phyloP scores from a whole-genome alignment of 495 filamentous ascomycete species.

The Daldinia vernicosa region DNA sequence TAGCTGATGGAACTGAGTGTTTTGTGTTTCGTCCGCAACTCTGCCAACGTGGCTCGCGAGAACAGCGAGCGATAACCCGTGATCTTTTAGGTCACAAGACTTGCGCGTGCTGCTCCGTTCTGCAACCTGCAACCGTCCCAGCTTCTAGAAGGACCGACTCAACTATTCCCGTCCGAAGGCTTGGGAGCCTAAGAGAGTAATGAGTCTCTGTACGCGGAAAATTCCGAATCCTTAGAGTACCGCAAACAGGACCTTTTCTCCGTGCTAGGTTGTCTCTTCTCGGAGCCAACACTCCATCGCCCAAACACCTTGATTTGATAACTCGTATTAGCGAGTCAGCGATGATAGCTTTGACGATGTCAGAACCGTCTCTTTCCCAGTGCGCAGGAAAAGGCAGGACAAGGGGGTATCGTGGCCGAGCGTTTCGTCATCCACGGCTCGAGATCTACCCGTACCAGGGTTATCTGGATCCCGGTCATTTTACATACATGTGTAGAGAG shows the following conservation, averaged over 20 bases:
- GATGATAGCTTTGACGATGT: slow-evolving; percentile 11
- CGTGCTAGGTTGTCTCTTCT: slow-evolving; percentile 6
- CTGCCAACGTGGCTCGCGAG: slow-evolving; percentile 40
- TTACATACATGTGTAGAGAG: slow-evolving; percentile 27
- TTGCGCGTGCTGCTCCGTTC: slow-evolving; percentile 24
- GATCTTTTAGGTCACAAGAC: slow-evolving; percentile 40
- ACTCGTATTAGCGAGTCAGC: slow-evolving; percentile 7
- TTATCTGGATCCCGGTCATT: slow-evolving; percentile 28
- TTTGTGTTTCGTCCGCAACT: slow-evolving; percentile 34
- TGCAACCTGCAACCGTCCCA: slow-evolving; percentile 40
- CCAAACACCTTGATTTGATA: slow-evolving; percentile 28
- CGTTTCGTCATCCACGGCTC: slow-evolving; percentile 46
- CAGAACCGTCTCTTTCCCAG: slow-evolving; percentile 19
- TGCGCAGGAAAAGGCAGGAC: slow-evolving; percentile 24
- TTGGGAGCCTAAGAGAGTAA: slow-evolving; percentile 19
- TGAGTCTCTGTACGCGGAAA: slow-evolving; percentile 9
- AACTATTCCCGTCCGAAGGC: slow-evolving; percentile 35
- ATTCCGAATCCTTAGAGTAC: background rate
- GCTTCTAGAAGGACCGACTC: slow-evolving; percentile 42
- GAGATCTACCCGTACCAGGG: slow-evolving; percentile 41
- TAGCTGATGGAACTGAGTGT: slow-evolving; percentile 41
- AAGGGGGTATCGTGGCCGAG: slow-evolving; percentile 41
- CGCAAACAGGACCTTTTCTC: slow-evolving; percentile 27
- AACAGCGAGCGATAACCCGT: slow-evolving; percentile 19
- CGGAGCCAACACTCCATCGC: slow-evolving; percentile 6